Evolutionary conservation across 371 early-diverging fungal species (phyloP), one percentile per base, ranked within the genome.

Genomic region (Zancudomyces culisetae): DNA sequence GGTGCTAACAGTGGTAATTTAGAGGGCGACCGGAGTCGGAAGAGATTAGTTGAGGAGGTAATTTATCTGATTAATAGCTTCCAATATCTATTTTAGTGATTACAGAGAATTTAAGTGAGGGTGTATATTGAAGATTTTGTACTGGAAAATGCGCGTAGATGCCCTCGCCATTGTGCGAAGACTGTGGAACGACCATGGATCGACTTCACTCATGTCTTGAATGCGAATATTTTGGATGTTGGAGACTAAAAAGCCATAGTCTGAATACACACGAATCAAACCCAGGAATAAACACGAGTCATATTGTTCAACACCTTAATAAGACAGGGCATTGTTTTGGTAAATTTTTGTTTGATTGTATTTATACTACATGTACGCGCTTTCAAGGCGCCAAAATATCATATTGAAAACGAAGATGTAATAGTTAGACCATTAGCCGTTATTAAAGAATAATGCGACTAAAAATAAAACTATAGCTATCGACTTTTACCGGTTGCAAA

Each of bases 131-230:
- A n/a, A n/a, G n/a, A n/a, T n/a, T n/a, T n/a, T n/a, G n/a, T n/a
- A n/a, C n/a, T n/a, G n/a, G n/a, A n/a, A n/a, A n/a, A n/a, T n/a
- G n/a, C n/a, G n/a, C n/a, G n/a, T n/a, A n/a, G 74, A 68, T 87
- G 50, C 85, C 85, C 3, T 56, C 74, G 21, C 85, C 85, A 8
- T 61, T 70, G 39, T 87, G 86, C 57, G 56, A 61, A 43, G 59
- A 63, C 4, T 88, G 86, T 63, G 70, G 70, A 10, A 71, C 76
- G 24, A 65, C 76, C 10, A 52, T 74, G 45, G 77, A 77, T 39
- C 63, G 86, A 10, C 68, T 90, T 27, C 88, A 90, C 60, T 80
- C 76, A 0, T 91, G 92, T 61, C 65, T 91, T 6, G 77, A 81
- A 27, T 88, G 64, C 53, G 64, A 64, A 50, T 23, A 42, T 43